These are phyloP conservation scores for Xylaria sp. DNA, from an alignment of 2,329 filamentous ascomycete species.

Conservation along the genomic window DNA sequence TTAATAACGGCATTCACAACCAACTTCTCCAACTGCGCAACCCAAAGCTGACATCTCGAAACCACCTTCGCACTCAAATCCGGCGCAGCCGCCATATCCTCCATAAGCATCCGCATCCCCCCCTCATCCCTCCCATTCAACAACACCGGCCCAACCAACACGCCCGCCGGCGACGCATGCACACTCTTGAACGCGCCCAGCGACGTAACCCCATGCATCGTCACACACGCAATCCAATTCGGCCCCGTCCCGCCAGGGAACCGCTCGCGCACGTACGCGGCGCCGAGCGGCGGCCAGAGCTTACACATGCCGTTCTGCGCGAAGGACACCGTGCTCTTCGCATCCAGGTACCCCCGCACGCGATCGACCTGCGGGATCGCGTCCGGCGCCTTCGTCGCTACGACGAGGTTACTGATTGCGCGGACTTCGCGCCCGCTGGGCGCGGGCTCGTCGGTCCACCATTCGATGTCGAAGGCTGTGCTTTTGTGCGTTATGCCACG, in stretches of 20 bases:
- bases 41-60: conserved; percentile 42
- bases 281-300: conserved; percentile 50
- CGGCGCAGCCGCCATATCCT: conserved; percentile 39
- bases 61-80: conserved; percentile 40
- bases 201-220: conserved; percentile 52
- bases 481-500: conserved; percentile 30
- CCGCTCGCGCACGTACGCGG: conserved; percentile 38
- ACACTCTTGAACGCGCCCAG: conserved; percentile 46
- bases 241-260: conserved; percentile 43
- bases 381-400: conserved; percentile 68
- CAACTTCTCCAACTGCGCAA: conserved; percentile 78
- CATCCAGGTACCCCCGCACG: conserved; percentile 57
- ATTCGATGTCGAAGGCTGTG: conserved; percentile 46
- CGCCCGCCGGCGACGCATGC: conserved; percentile 46
- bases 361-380: conserved; percentile 57
- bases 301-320: conserved; percentile 83
- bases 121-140: conserved; percentile 19
- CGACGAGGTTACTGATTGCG: conserved; percentile 65
- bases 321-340: conserved; percentile 69
- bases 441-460: conserved; percentile 47
- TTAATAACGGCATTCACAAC: conserved; percentile 78
- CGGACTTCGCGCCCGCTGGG: conserved; percentile 31
- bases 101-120: conserved; percentile 35
- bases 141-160: conserved; percentile 44
- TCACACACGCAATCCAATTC: conserved; percentile 65